Evolutionary conservation across 495 filamentous ascomycete genomes (phyloP).

Genomic region (Penicillium parvum): DNA sequence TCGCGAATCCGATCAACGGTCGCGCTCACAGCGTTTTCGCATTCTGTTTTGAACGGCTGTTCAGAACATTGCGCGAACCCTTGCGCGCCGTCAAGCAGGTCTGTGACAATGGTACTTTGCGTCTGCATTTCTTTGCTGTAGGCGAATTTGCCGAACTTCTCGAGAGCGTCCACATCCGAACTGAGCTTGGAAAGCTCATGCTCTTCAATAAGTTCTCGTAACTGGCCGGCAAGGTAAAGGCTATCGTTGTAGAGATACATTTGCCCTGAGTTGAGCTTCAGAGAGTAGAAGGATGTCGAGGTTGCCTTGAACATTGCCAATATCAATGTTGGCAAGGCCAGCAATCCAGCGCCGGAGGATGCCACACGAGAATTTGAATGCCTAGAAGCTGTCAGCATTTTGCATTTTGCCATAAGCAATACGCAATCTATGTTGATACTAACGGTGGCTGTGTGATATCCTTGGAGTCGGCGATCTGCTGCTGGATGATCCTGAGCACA

Average conservation of each 20-base stretch:
- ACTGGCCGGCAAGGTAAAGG: slow-evolving; percentile 65
- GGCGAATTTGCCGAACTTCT: slow-evolving; percentile 73
- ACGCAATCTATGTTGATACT: slow-evolving; percentile 19
- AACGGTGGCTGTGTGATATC: slow-evolving; percentile 54
- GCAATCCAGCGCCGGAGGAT: slow-evolving; percentile 68
- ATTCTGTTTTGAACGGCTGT: slow-evolving; percentile 58
- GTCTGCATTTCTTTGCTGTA: slow-evolving; percentile 85
- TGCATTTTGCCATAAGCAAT: slow-evolving; percentile 1
- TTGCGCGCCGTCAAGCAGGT: slow-evolving; percentile 75
- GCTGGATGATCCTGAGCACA: slow-evolving; percentile 64
- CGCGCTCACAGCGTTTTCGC: slow-evolving; percentile 65
- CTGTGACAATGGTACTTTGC: slow-evolving; percentile 76
- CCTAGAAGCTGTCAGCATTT: slow-evolving; percentile 27
- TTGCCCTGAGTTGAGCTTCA: slow-evolving; percentile 60
- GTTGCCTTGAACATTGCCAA: slow-evolving; percentile 90
- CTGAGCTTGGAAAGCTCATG: slow-evolving; percentile 54
- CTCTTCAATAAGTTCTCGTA: slow-evolving; percentile 56
- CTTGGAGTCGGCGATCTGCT: slow-evolving; percentile 66
- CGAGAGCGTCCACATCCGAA: slow-evolving; percentile 65
- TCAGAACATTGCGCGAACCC: slow-evolving; percentile 60
- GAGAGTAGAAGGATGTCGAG: slow-evolving; percentile 71
- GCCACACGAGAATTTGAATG: slow-evolving; percentile 54
- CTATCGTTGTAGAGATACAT: slow-evolving; percentile 96
- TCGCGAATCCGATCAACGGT: slow-evolving; percentile 64
- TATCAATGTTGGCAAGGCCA: slow-evolving; percentile 75